Percentiles rank a stretch among this genome's conserved stretches.
These are phyloP conservation scores for Aspergillus sergii DNA, from an alignment of 2,329 filamentous ascomycete genomes.

Conservation along the genomic window DNA sequence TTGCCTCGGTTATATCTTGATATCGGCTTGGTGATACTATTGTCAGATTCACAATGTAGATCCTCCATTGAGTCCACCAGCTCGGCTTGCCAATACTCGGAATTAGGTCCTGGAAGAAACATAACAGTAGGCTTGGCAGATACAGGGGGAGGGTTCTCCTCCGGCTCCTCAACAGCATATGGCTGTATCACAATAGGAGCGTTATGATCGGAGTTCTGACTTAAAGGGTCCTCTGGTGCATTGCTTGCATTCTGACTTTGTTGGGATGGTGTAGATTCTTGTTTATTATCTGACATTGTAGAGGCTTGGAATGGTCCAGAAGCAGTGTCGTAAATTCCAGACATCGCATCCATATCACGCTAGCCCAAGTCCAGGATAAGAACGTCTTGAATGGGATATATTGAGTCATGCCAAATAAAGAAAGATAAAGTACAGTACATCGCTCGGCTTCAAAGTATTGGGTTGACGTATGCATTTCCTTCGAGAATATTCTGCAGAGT, in stretches of 20 bases:
- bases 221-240: slow-evolving; percentile 7
- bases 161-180: slow-evolving; percentile 43
- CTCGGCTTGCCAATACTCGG: slow-evolving; percentile 30
- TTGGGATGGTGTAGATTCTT: neutral
- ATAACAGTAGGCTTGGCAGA: neutral
- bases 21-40: slow-evolving; percentile 10
- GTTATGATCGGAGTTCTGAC: neutral
- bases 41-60: slow-evolving; percentile 33
- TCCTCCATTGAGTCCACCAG: slow-evolving; percentile 37
- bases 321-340: neutral
- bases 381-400: neutral
- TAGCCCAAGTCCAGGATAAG: neutral
- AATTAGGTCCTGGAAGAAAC: neutral
- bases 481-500: neutral
- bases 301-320: neutral
- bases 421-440: neutral
- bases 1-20: slow-evolving; percentile 29
- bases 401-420: neutral
- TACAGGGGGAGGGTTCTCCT: slow-evolving; percentile 25
- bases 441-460: neutral
- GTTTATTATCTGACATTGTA: neutral
- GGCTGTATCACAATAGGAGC: slow-evolving; percentile 37
- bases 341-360: slow-evolving; percentile 1
- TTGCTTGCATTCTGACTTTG: neutral
- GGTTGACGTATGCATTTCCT: neutral